phyloP scores from a whole-genome alignment of 1,284 basidiomycete species.

The Exobasidium cylindrosporum region DNA sequence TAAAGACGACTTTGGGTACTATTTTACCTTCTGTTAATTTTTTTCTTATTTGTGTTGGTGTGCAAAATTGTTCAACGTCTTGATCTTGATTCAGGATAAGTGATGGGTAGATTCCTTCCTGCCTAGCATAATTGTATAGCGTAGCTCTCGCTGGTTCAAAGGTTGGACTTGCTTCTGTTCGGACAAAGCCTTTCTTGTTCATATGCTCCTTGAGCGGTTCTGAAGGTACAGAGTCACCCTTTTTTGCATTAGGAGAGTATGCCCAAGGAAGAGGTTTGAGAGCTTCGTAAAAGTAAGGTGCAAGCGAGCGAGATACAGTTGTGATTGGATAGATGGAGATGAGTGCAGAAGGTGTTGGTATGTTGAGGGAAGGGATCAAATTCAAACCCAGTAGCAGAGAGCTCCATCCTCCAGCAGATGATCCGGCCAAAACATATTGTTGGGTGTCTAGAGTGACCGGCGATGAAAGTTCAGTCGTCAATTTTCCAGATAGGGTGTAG shows the following conservation, averaged over 20 bases:
- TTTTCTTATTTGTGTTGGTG: slow-evolving; percentile 20
- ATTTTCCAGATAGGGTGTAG: slow-evolving; percentile 22
- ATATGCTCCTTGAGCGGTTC: slow-evolving; percentile 15
- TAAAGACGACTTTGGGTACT: slow-evolving; percentile 18
- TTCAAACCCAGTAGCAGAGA: slow-evolving; percentile 32
- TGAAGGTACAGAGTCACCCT: not conserved
- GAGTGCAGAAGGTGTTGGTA: slow-evolving; percentile 22
- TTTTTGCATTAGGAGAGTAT: slow-evolving; percentile 15
- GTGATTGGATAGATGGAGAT: slow-evolving; percentile 40
- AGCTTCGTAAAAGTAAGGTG: slow-evolving; percentile 30
- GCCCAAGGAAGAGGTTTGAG: slow-evolving; percentile 34
- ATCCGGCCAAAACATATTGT: slow-evolving; percentile 31
- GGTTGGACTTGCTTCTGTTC: slow-evolving; percentile 28
- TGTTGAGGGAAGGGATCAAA: not conserved
- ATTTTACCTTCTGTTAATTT: not conserved
- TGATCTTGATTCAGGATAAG: slow-evolving; percentile 21
- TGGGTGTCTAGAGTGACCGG: not conserved
- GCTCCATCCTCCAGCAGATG: slow-evolving; percentile 37
- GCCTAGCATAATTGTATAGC: slow-evolving; percentile 36
- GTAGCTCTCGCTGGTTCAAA: slow-evolving; percentile 26
- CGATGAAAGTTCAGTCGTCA: not conserved
- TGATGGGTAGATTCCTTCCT: slow-evolving; percentile 30
- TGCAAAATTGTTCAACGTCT: slow-evolving; percentile 21
- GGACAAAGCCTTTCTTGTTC: slow-evolving; percentile 16
- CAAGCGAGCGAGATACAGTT: slow-evolving; percentile 22